A percentile compares a stretch with the other conserved stretches of the same genome.
Conservation (phyloP, 2,329 filamentous ascomycete genomes). For the Ilyonectria robusta region DNA sequence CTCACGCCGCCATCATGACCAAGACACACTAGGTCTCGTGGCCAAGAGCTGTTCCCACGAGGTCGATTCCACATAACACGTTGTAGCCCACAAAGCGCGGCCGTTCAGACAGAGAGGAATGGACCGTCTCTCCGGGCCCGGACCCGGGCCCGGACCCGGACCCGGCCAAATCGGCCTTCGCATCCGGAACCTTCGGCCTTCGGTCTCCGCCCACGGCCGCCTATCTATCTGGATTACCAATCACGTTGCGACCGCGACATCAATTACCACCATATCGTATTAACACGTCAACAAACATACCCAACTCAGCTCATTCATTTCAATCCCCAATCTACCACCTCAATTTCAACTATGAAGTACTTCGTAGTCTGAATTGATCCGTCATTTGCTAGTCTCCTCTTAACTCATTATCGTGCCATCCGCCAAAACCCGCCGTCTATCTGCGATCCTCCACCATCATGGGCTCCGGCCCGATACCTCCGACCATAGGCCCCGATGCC, state of each 20-base stretch:
- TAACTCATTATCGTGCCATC: neutral
- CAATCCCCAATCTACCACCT: neutral
- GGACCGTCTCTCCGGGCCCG: neutral
- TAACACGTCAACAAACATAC: neutral
- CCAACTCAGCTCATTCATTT: neutral
- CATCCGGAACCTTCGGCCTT: slow-evolving; percentile 11
- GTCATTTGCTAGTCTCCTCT: neutral
- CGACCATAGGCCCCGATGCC: slow-evolving; percentile 7
- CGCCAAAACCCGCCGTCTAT: neutral
- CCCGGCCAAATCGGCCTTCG: slow-evolving; percentile 3
- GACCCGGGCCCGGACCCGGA: slow-evolving; percentile 6
- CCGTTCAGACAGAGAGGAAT: neutral
- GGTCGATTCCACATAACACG: neutral
- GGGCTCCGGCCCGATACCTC: slow-evolving; percentile 25
- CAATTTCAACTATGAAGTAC: neutral
- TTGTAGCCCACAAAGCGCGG: neutral
- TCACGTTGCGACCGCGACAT: neutral
- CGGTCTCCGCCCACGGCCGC: slow-evolving; percentile 12
- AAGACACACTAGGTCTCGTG: neutral
- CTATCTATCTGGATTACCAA: slow-evolving; percentile 11
- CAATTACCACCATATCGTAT: too few relatives aligned
- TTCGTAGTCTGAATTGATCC: neutral
- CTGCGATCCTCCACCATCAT: neutral
- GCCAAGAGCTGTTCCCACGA: neutral
- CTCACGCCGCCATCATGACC: neutral